A percentile compares a stretch with the other conserved stretches of the same genome.
Evolutionary conservation across 1,139 yeast species (phyloP).

Genomic region (Martiniozyma asiatica): DNA sequence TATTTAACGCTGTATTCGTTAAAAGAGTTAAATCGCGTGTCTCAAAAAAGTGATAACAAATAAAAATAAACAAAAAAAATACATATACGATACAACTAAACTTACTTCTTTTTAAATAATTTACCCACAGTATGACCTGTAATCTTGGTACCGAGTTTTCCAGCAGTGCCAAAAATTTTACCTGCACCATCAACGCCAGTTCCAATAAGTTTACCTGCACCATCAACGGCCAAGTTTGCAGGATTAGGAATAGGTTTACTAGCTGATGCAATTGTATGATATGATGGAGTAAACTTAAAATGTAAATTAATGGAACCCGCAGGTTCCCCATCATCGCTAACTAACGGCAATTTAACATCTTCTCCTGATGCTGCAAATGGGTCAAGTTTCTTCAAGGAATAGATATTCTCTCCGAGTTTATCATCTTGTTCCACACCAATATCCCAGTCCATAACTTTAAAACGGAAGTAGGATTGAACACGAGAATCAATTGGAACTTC

Average conservation of each 20-base stretch:
- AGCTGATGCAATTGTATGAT: conserved; percentile 39
- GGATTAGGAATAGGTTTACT: conserved; percentile 18
- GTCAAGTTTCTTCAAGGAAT: conserved; percentile 52
- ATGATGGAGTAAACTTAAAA: conserved; percentile 58
- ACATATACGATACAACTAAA: background rate
- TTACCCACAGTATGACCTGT: conserved; percentile 22
- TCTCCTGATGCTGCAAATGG: conserved; percentile 35
- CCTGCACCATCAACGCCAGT: conserved; percentile 32
- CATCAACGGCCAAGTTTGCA: conserved; percentile 23
- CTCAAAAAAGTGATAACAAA: background rate
- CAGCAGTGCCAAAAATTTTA: conserved; percentile 32
- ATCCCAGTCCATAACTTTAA: conserved; percentile 80
- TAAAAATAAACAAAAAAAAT: conserved; percentile 1
- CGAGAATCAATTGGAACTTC: conserved; percentile 45
- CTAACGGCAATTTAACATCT: conserved; percentile 43
- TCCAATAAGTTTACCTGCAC: conserved; percentile 31
- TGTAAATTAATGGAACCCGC: conserved; percentile 56
- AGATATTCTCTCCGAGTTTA: conserved; percentile 52
- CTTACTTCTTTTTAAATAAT: conserved; percentile 10
- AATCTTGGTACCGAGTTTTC: too few species aligned
- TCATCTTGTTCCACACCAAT: conserved; percentile 81
- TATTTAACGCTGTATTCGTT: background rate
- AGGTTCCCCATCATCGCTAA: conserved; percentile 40
- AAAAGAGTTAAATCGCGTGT: too few species aligned
- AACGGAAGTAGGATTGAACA: conserved; percentile 44